A percentile compares a stretch with the other conserved stretches of the same genome.
Evolutionary conservation across 148 eudicot species (phyloP).

Genomic region (Amaranthus palmeri): DNA sequence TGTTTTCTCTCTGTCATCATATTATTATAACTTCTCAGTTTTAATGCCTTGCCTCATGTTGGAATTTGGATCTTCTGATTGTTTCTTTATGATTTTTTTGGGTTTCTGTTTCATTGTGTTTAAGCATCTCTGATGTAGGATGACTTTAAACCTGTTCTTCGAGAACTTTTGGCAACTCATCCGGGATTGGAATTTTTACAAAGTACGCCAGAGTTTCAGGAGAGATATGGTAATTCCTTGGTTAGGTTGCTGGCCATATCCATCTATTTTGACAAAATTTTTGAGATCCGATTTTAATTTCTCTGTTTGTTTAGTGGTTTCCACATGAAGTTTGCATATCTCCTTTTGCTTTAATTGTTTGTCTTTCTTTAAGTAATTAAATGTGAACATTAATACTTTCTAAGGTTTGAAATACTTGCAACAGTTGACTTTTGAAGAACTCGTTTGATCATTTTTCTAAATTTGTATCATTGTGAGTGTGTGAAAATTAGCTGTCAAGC

Average conservation of each 20-base stretch:
- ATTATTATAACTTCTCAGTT: too few relatives aligned
- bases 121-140: slow-evolving; percentile 35
- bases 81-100: not conserved
- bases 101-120: not conserved
- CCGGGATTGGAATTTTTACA: slow-evolving; percentile 93
- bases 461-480: too few relatives aligned
- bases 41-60: too few relatives aligned
- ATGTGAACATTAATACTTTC: too few relatives aligned
- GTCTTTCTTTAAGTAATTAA: too few relatives aligned
- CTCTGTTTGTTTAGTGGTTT: not conserved
- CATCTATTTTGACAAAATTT: not conserved
- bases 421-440: too few relatives aligned
- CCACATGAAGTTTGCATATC: not conserved
- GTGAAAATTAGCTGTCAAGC: too few relatives aligned
- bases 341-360: not conserved
- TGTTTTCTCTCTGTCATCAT: too few relatives aligned
- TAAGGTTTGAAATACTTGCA: too few relatives aligned
- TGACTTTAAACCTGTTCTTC: slow-evolving; percentile 84
- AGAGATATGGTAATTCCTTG: slow-evolving; percentile 69
- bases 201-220: slow-evolving; percentile 95
- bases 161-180: slow-evolving; percentile 89
- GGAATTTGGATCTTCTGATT: too few relatives aligned
- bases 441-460: too few relatives aligned
- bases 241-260: not conserved
- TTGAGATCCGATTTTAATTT: not conserved